These are phyloP conservation scores for Trypanosoma conorhini DNA, from an alignment of 208 protist genomes.

Conservation along the genomic window DNA sequence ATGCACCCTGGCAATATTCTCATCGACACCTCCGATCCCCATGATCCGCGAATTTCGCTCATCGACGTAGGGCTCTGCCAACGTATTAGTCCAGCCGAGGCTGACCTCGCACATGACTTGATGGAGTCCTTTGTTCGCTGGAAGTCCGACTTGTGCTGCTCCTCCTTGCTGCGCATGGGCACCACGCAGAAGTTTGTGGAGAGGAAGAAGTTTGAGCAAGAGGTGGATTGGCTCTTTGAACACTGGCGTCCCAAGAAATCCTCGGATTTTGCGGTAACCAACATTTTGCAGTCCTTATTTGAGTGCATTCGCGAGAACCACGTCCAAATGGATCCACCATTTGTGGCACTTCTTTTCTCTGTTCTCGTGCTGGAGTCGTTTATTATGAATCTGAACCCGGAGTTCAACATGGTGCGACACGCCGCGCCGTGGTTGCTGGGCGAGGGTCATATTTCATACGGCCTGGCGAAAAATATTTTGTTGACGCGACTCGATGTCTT, in stretches of 20 bases:
- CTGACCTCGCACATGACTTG: constrained; percentile 56
- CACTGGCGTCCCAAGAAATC: constrained; percentile 70
- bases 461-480: constrained; percentile 82
- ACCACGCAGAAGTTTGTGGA: constrained; percentile 58
- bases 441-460: constrained; percentile 83
- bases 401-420: constrained; percentile 92
- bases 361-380: constrained; percentile 92
- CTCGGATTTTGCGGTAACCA: constrained; percentile 73
- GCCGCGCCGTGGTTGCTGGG: constrained; percentile 86
- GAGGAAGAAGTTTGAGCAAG: constrained; percentile 45
- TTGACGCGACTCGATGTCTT: constrained; percentile 61
- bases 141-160: constrained; percentile 61
- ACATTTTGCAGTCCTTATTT: constrained; percentile 87
- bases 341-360: constrained; percentile 88
- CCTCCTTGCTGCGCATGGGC: constrained; percentile 74
- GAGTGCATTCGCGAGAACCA: constrained; percentile 75
- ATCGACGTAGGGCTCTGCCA: constrained; percentile 92
- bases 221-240: constrained; percentile 61
- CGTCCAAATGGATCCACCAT: constrained; percentile 90
- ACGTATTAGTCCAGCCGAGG: constrained; percentile 71
- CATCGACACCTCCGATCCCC: constrained; percentile 76
- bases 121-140: constrained; percentile 91
- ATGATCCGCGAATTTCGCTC: constrained; percentile 76
- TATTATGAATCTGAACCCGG: constrained; percentile 91
- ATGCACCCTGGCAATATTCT: constrained; percentile 94